These are phyloP conservation scores for Polychytrium aggregatum DNA, from an alignment of 192 early-diverging fungal species.

Conservation along the genomic window DNA sequence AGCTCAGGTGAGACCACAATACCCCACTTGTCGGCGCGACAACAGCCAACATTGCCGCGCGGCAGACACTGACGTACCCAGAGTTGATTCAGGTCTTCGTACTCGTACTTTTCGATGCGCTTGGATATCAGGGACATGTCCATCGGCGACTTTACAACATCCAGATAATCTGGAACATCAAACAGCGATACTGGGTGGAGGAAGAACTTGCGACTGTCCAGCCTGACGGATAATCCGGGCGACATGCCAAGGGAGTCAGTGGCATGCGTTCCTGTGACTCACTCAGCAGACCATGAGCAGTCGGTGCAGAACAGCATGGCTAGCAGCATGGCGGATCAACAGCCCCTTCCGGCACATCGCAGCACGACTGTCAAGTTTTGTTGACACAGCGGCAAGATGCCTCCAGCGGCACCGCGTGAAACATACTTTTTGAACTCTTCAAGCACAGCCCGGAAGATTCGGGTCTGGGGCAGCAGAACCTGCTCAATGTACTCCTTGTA, in stretches of 20 bases:
- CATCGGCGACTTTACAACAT: conserved; percentile 64
- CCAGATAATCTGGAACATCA: conserved; percentile 66
- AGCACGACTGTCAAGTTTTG: background rate
- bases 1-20: conserved; percentile 2
- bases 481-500: conserved; percentile 56
- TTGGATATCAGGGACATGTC: conserved; percentile 54
- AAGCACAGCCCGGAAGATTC: conserved; percentile 50
- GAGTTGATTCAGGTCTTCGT: conserved; percentile 46
- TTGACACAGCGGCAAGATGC: too few species aligned
- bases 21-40: background rate
- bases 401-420: too few species aligned
- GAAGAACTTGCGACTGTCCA: conserved; percentile 62
- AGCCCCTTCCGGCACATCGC: too few species aligned
- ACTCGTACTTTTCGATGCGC: conserved; percentile 44
- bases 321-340: too few species aligned
- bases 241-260: conserved; percentile 5
- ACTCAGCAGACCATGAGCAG: background rate
- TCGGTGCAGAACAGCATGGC: too few species aligned
- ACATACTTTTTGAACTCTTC: conserved; percentile 56
- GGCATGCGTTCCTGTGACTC: background rate
- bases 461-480: conserved; percentile 59
- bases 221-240: conserved; percentile 7
- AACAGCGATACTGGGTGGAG: conserved; percentile 52
- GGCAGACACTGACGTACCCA: conserved; percentile 20
- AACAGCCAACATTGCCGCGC: too few species aligned